Conservation (phyloP, 2,329 filamentous ascomycete species). For the Aspergillus tubingensis region DNA sequence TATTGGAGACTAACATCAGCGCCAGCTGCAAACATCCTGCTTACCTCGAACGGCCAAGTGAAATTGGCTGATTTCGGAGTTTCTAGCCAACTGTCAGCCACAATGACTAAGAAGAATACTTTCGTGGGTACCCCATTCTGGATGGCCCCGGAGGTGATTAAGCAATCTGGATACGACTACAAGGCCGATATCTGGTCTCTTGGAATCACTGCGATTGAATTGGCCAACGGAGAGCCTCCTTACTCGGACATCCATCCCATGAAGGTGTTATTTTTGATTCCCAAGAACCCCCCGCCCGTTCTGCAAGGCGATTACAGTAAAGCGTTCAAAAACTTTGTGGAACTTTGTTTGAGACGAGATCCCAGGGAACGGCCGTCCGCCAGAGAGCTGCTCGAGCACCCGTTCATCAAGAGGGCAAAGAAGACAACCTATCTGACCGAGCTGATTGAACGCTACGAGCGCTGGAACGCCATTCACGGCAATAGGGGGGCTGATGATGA, state of each 20-base stretch:
- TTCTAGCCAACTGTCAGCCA: slow-evolving; percentile 91
- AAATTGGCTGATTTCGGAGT: slow-evolving; percentile 98
- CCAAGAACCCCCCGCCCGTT: slow-evolving; percentile 84
- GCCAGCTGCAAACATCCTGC: slow-evolving; percentile 84
- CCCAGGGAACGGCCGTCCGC: slow-evolving; percentile 86
- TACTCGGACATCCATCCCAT: slow-evolving; percentile 97
- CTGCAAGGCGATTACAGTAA: slow-evolving; percentile 81
- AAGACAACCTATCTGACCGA: slow-evolving; percentile 97
- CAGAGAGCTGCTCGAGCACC: slow-evolving; percentile 81
- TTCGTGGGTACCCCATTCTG: slow-evolving; percentile 98
- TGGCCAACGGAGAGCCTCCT: slow-evolving; percentile 88
- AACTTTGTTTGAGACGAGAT: slow-evolving; percentile 82
- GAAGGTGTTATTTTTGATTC: slow-evolving; percentile 96
- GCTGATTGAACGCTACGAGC: slow-evolving; percentile 84
- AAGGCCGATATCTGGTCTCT: slow-evolving; percentile 98
- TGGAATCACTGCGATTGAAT: slow-evolving; percentile 88
- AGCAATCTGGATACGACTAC: slow-evolving; percentile 96
- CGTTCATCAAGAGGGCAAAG: slow-evolving; percentile 88
- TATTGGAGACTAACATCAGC: slow-evolving; percentile 17
- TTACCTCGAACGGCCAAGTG: slow-evolving; percentile 88
- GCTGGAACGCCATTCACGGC: slow-evolving; percentile 82
- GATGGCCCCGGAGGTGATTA: slow-evolving; percentile 99
- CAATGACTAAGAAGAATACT: slow-evolving; percentile 99
- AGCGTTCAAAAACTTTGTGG: slow-evolving; percentile 80
- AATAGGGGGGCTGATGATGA: slow-evolving; percentile 66